Percentiles rank a stretch among this genome's conserved stretches.
These are phyloP conservation scores for Sanguinoderma infundibulare DNA, from an alignment of 1,284 basidiomycete genomes.

Conservation along the genomic window DNA sequence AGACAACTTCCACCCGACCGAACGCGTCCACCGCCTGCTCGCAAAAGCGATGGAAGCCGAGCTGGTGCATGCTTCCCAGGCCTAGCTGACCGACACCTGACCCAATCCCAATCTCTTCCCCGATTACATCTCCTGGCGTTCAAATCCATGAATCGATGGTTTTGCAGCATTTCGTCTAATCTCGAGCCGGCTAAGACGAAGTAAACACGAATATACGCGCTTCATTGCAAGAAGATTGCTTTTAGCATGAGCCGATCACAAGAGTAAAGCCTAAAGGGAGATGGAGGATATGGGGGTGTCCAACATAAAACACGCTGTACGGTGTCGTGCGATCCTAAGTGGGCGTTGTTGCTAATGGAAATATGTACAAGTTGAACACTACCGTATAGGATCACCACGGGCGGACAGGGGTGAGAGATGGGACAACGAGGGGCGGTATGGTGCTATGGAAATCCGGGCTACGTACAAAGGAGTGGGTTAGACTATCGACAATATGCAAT, in stretches of 20 bases:
- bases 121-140: too few species aligned
- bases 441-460: background rate
- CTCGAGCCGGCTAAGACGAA: too few species aligned
- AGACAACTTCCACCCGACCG: conserved; percentile 55
- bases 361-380: conserved; percentile 25
- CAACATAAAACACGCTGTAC: conserved; percentile 14
- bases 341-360: conserved; percentile 15
- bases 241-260: background rate
- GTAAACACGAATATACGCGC: too few species aligned
- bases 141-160: too few species aligned
- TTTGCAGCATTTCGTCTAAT: too few species aligned
- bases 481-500: conserved; percentile 13
- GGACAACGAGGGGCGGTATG: conserved; percentile 1
- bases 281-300: conserved; percentile 8
- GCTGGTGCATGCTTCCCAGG: conserved; percentile 31
- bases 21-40: conserved; percentile 51
- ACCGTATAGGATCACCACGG: conserved; percentile 21
- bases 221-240: too few species aligned
- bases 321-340: conserved; percentile 6
- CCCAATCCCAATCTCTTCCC: too few species aligned
- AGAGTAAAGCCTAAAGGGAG: background rate
- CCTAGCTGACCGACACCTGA: background rate
- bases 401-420: background rate
- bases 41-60: conserved; percentile 47
- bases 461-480: conserved; percentile 14